Conservation (phyloP, 768 basidiomycete species). For the Russula sp. region DNA sequence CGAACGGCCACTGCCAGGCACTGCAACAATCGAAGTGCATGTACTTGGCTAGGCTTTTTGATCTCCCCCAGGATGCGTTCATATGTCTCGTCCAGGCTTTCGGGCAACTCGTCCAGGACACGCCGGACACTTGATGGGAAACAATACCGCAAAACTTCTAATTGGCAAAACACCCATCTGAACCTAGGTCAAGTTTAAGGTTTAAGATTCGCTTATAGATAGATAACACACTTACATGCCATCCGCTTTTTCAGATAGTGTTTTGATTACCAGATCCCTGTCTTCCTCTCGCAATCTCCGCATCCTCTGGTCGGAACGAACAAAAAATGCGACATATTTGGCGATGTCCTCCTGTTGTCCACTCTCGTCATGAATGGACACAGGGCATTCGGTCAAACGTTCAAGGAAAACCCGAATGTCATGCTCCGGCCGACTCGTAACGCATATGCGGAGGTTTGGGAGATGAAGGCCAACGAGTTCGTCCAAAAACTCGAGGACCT, state of each 20-base stretch:
- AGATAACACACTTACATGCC: constrained; percentile 4
- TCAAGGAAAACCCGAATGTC: constrained; percentile 10
- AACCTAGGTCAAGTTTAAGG: constrained; percentile 4
- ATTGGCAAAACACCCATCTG: constrained; percentile 13
- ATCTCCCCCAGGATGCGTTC: constrained; percentile 1
- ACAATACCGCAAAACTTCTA: neutral
- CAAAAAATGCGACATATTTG: neutral
- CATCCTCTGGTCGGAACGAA: constrained; percentile 9
- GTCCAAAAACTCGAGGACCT: constrained; percentile 5
- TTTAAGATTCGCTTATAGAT: neutral
- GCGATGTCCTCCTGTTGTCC: constrained; percentile 12
- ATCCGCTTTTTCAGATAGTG: constrained; percentile 7
- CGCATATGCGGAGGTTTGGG: constrained; percentile 14
- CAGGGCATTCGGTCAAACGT: neutral
- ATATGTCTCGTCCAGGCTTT: constrained; percentile 5
- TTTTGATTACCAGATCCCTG: constrained; percentile 9
- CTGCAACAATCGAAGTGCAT: constrained; percentile 3
- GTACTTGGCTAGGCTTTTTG: neutral
- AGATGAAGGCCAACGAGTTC: constrained; percentile 1
- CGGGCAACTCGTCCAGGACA: constrained; percentile 1
- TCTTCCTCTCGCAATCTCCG: constrained; percentile 8
- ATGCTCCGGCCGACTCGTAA: constrained; percentile 16
- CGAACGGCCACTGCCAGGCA: neutral
- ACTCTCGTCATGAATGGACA: constrained; percentile 6
- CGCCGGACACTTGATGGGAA: neutral